Conservation (phyloP, 208 protist species). For the Leishmania aethiopica region DNA sequence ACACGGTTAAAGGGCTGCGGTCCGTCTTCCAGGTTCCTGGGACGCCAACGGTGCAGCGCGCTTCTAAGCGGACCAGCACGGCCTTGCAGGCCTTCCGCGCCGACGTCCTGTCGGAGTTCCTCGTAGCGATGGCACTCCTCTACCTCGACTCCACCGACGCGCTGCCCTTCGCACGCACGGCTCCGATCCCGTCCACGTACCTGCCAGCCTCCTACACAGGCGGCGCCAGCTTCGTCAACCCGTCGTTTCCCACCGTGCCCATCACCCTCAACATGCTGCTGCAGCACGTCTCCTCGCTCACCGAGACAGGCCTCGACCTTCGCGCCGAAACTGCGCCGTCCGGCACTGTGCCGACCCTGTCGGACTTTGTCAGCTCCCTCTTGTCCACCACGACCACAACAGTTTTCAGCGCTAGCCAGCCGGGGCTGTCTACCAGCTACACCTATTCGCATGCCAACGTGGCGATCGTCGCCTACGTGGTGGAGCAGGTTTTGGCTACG, state of each 20-base stretch:
- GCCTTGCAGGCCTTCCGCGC: constrained; percentile 37
- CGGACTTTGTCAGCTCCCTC: constrained; percentile 39
- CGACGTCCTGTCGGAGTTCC: constrained; percentile 50
- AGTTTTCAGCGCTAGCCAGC: constrained; percentile 20
- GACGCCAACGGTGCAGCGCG: not conserved
- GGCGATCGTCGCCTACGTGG: constrained; percentile 58
- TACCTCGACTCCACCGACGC: constrained; percentile 35
- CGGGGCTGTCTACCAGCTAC: constrained; percentile 33
- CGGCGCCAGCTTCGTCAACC: constrained; percentile 18
- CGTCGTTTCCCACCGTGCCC: constrained; percentile 17
- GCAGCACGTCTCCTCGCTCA: constrained; percentile 62
- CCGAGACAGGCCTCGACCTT: constrained; percentile 33
- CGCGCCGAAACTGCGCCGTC: constrained; percentile 10
- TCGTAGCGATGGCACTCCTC: constrained; percentile 46
- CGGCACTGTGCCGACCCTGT: constrained; percentile 21
- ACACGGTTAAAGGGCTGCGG: constrained; percentile 4
- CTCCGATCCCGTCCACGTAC: constrained; percentile 45
- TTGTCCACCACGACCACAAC: constrained; percentile 17
- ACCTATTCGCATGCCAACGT: constrained; percentile 56
- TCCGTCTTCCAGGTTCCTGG: constrained; percentile 6
- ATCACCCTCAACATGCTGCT: constrained; percentile 70
- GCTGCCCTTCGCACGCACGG: constrained; percentile 46
- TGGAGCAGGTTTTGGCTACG: constrained; percentile 40
- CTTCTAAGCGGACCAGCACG: constrained; percentile 14
- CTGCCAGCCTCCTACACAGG: constrained; percentile 32